Base-by-base conservation (phyloP, 371 early-diverging fungal genomes). In the Saksenaea vasiformis region DNA sequence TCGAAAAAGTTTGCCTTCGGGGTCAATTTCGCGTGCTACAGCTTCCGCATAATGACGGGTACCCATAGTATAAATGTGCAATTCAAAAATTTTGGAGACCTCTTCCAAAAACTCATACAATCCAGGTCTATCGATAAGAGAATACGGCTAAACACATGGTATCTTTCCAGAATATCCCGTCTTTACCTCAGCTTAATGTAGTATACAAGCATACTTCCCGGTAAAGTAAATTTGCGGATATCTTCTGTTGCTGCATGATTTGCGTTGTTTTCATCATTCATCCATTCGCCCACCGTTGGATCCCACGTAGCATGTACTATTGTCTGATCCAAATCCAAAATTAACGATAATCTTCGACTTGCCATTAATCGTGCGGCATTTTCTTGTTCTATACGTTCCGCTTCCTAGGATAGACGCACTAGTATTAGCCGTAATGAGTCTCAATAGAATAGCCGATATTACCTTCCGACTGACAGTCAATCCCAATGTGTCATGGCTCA, bases 21-120 rank as follows among this genome's bases (percentile, higher is more conserved):
- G 97, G 77, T 99, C 99, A 47, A 99, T 87, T 10, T 92, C 85
- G 13, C 83, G 80, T 0, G 94, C 93, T 4, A 99, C 95, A 3
- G 91, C 90, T 31, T 90, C 80, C 28, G 99, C 99, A 79, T 99
- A 99, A 56, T 85, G 83, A 17, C 97, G 85, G 3, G 95, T 94
- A 14, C 99, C 99, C 98, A 99, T 98, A 3, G 99, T 99, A 74
- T 99, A 99, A 58, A 99, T 95, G 76, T 99, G 99, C 60, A 99
- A 79, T 72, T 99, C 99, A 74, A 90, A 98, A 5, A 89, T 69
- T 59, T 84, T 63, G 11, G 85, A 77, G 1, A 95, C 71, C 47
- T 80, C 69, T 54, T 85, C 72, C 34, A 99, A 76, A 70, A 99
- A 98, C 43, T 89, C 82, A 9, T 79, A 74, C 13, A 98, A 83